These are phyloP conservation scores for Centrapalus pauciflorus DNA, from an alignment of 129 eudicot species.

Conservation along the genomic window DNA sequence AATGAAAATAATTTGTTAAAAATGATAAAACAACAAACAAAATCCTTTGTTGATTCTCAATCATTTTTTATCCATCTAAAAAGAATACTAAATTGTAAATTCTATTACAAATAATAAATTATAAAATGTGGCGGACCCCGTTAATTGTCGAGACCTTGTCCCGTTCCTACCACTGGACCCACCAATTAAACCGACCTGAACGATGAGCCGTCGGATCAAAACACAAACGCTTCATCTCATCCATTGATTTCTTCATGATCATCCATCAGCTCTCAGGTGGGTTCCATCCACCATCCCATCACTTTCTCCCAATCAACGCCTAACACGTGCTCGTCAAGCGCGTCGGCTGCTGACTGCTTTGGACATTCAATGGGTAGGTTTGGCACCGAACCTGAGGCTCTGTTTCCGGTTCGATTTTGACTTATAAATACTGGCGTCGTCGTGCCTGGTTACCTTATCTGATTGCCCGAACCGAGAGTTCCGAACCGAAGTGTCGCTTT, in stretches of 20 bases:
- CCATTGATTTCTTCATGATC: slow-evolving; percentile 8
- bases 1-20: no score
- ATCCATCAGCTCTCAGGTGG: slow-evolving; percentile 25
- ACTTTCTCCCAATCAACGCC: slow-evolving; percentile 13
- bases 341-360: slow-evolving; percentile 25
- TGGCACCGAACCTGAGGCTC: slow-evolving; percentile 23
- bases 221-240: not conserved
- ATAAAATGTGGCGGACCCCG: not conserved
- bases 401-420: not conserved
- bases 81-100: no score
- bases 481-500: slow-evolving; percentile 19
- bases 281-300: slow-evolving; percentile 28
- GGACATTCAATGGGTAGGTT: not conserved
- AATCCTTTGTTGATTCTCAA: no score
- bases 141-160: slow-evolving; percentile 10
- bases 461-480: slow-evolving; percentile 27
- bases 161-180: slow-evolving; percentile 7
- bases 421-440: slow-evolving; percentile 19
- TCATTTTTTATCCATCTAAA: not conserved
- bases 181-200: slow-evolving; percentile 6
- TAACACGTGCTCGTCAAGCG: slow-evolving; percentile 25
- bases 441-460: slow-evolving; percentile 1
- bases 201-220: slow-evolving; percentile 6
- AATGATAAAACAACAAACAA: no score
- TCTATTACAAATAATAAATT: not conserved